These are phyloP conservation scores for Anisodus acutangulus DNA, from an alignment of 257 asterid genomes.

Conservation along the genomic window DNA sequence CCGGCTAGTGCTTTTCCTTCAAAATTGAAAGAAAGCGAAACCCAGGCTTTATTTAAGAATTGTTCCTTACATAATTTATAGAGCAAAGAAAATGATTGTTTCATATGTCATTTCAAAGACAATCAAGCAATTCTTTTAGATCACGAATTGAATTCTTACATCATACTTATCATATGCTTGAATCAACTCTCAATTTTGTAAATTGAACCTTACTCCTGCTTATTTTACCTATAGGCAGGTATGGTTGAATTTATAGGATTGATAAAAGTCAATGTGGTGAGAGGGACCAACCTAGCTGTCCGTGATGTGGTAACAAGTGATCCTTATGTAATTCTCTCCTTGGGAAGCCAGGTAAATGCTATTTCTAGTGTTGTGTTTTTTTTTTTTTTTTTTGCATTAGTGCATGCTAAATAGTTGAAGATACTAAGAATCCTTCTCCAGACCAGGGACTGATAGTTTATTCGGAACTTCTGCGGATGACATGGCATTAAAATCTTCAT, in stretches of 20 bases:
- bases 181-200: neutral
- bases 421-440: neutral
- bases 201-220: slow-evolving; percentile 31
- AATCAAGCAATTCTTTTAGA: neutral
- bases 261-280: slow-evolving; percentile 76
- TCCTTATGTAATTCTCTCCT: slow-evolving; percentile 82
- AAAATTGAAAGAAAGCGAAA: neutral
- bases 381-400: neutral
- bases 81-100: neutral
- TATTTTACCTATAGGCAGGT: slow-evolving; percentile 68
- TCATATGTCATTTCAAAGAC: neutral
- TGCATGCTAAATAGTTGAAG: neutral
- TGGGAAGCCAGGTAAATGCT: slow-evolving; percentile 76
- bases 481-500: slow-evolving; percentile 5
- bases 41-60: neutral
- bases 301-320: slow-evolving; percentile 91
- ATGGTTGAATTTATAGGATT: slow-evolving; percentile 95
- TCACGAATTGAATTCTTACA: neutral
- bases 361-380: neutral
- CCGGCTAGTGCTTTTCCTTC: neutral
- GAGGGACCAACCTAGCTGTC: slow-evolving; percentile 86
- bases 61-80: neutral
- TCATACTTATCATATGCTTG: neutral
- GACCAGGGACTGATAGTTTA: neutral
- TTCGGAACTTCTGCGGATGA: neutral